Evolutionary conservation across 2,329 filamentous ascomycete species (phyloP).

Genomic region (Microcyclospora tardicrescens): DNA sequence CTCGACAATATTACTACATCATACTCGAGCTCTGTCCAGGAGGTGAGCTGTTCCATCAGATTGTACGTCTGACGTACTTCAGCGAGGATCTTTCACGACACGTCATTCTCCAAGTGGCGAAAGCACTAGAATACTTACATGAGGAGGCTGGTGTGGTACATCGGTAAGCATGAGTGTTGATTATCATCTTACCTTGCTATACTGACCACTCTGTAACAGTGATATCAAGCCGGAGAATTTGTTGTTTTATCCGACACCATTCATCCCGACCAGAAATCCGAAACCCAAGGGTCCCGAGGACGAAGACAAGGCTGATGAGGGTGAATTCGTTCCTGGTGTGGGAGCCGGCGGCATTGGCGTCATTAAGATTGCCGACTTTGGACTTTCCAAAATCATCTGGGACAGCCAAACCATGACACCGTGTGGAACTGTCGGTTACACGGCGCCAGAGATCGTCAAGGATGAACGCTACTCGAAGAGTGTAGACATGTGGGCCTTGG

Average conservation of each 20-base stretch:
- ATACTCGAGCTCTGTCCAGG: slow-evolving; percentile 89
- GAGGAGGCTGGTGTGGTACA: slow-evolving; percentile 93
- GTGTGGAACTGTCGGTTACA: slow-evolving; percentile 97
- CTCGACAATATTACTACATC: slow-evolving; percentile 92
- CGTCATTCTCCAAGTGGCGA: slow-evolving; percentile 89
- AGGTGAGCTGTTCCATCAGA: slow-evolving; percentile 95
- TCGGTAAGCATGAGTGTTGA: slow-evolving; percentile 50
- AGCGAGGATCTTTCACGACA: slow-evolving; percentile 91
- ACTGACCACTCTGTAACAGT: slow-evolving; percentile 38
- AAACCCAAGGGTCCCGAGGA: slow-evolving; percentile 77
- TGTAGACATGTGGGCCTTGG: slow-evolving; percentile 98
- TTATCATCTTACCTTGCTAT: background rate
- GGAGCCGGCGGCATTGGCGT: slow-evolving; percentile 82
- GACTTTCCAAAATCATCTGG: slow-evolving; percentile 95
- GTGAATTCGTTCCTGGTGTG: slow-evolving; percentile 71
- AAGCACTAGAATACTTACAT: slow-evolving; percentile 84
- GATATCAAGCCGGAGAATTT: slow-evolving; percentile 99
- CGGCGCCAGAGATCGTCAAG: slow-evolving; percentile 95
- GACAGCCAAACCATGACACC: slow-evolving; percentile 97
- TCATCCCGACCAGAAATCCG: slow-evolving; percentile 65
- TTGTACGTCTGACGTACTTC: slow-evolving; percentile 95
- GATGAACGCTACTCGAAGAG: slow-evolving; percentile 98
- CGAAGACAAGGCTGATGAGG: slow-evolving; percentile 94
- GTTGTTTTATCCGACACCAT: slow-evolving; percentile 75
- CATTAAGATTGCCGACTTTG: slow-evolving; percentile 98